Base-by-base conservation (phyloP, 768 basidiomycete genomes). In the Chlorophyllum brunneum region DNA sequence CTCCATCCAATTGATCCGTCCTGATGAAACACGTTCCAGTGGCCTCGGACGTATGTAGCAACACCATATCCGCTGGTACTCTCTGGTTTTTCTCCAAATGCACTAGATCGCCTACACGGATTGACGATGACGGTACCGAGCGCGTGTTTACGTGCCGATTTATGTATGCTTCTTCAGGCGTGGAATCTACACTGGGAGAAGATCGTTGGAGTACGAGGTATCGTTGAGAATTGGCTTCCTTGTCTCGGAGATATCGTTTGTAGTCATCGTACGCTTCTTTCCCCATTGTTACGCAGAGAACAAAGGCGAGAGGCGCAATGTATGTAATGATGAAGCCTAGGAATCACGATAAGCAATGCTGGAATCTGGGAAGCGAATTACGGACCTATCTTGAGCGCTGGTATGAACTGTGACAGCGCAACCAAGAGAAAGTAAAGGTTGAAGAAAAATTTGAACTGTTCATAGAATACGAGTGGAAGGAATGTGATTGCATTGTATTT, bases 371-470 rank as follows among this genome's bases (percentile, higher is more conserved):
- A 16, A 22, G 10, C 42, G 16, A 40, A 11, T 22, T 27, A 72
- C 82, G 40, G 47, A 92, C 94, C 95, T 54, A 97, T 99, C 73
- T 93, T 94, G 54, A 99, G 80, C 0, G 94, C 89, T 11, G 97
- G 97, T 15, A 99, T 73, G 64, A 99, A 97, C 68, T 98, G 97
- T 7, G 90, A 93, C 6, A 98, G 76, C 0, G 97, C 97, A 31
- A 99, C 97, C 20, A 98, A 85, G 9, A 98, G 81, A 65, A 99
- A 99, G 69, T 98, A 99, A 5, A 98, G 78, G 65, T 98, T 99
- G 83, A 97, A 98, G 75, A 99, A 99, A 77, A 95, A 98, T 70
- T 98, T 98, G 86, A 98, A 99, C 67, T 98, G 95, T 67, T 98
- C 95, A 68, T 98, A 98, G 66, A 98, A 83, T 39, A 98, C 95